A percentile compares a stretch with the other conserved stretches of the same genome.
Evolutionary conservation across 768 basidiomycete species (phyloP).

Genomic region (Xerocomellus chrysenteron): DNA sequence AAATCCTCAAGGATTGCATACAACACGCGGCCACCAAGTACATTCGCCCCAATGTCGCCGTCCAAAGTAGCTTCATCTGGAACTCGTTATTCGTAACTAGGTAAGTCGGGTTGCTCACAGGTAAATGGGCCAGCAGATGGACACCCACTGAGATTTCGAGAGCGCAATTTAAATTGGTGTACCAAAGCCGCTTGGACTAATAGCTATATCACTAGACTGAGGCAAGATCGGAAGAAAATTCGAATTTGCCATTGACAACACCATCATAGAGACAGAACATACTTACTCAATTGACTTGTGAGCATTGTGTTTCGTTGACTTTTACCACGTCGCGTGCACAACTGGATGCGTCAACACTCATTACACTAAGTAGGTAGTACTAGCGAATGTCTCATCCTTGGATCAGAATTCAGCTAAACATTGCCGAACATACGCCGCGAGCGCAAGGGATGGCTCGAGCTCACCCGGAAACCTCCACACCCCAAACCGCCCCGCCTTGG

Average conservation of each 20-base stretch:
- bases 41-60: too few species aligned
- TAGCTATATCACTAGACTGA: conserved; percentile 36
- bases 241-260: conserved; percentile 19
- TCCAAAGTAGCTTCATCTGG: too few species aligned
- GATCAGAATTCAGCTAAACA: not conserved
- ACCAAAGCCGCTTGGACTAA: conserved; percentile 57
- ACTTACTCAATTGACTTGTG: not conserved
- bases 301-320: not conserved
- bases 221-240: conserved; percentile 52
- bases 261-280: too few species aligned
- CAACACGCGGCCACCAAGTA: too few species aligned
- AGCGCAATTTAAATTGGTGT: conserved; percentile 27
- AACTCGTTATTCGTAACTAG: too few species aligned
- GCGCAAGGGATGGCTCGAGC: conserved; percentile 2
- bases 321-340: too few species aligned
- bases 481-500: not conserved
- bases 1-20: too few species aligned
- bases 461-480: conserved; percentile 3
- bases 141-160: not conserved
- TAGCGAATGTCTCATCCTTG: too few species aligned
- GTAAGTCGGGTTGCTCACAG: too few species aligned
- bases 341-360: too few species aligned
- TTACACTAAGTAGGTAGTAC: too few species aligned
- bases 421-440: conserved; percentile 28
- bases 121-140: too few species aligned